phyloP scores from a whole-genome alignment of 768 basidiomycete genomes.

The Macrolepiota dolichaula region DNA sequence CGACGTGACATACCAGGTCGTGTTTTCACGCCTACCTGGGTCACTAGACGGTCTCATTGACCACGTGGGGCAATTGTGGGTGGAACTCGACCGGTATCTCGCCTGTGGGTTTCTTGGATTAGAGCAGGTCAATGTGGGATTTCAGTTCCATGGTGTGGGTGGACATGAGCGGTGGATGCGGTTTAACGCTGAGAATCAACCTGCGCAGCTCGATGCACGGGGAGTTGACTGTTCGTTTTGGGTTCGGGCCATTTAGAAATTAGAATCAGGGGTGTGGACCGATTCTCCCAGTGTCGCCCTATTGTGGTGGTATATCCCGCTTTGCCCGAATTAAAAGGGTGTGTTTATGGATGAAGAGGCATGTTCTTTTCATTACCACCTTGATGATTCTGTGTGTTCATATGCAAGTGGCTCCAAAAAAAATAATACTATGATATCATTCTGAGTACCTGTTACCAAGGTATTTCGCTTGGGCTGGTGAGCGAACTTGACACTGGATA shows the following conservation, averaged over 20 bases:
- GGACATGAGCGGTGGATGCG: slow-evolving; percentile 6
- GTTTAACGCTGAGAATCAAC: slow-evolving; percentile 7
- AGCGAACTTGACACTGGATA: not conserved
- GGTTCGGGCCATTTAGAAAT: slow-evolving; percentile 9
- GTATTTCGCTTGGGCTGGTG: not conserved
- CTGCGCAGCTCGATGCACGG: not conserved
- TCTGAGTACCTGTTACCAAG: not conserved
- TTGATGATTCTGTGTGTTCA: not conserved
- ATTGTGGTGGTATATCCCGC: slow-evolving; percentile 1
- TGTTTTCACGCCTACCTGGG: not conserved
- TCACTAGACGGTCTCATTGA: not conserved
- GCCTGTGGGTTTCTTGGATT: not conserved
- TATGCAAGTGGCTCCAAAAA: not conserved
- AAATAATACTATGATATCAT: not conserved
- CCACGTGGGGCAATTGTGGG: not conserved
- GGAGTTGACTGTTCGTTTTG: slow-evolving; percentile 11
- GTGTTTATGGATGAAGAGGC: not conserved
- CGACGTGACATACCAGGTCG: slow-evolving; percentile 2
- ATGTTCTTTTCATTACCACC: not conserved
- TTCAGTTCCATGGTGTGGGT: slow-evolving; percentile 6
- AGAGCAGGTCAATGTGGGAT: slow-evolving; percentile 5
- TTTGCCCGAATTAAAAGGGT: not conserved
- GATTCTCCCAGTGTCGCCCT: not conserved
- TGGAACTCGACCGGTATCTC: slow-evolving; percentile 2
- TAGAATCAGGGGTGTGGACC: not conserved